A percentile compares a stretch with the other conserved stretches of the same genome.
Evolutionary conservation across 2,329 filamentous ascomycete species (phyloP).

Genomic region (Orbilia quercus): DNA sequence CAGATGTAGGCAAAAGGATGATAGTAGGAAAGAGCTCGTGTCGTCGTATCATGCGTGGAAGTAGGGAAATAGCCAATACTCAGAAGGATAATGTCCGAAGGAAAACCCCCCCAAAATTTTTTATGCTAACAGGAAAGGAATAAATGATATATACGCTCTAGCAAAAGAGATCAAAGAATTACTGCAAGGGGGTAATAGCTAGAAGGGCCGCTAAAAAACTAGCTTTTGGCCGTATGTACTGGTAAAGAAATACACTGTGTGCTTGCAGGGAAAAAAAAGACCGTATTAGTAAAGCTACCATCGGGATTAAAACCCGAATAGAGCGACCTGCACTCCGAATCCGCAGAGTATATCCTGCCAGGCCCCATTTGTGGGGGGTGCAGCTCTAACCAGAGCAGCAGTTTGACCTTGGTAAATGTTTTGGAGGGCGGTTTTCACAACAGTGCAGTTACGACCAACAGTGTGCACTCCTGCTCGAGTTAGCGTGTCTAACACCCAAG

Average conservation of each 20-base stretch:
- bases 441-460: constrained; percentile 49
- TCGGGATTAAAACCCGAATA: constrained; percentile 53
- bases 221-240: no score
- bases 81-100: constrained; percentile 3
- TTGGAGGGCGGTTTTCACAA: constrained; percentile 49
- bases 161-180: constrained; percentile 2
- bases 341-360: constrained; percentile 54
- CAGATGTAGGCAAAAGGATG: constrained; percentile 3
- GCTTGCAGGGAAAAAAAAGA: constrained; percentile 15
- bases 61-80: constrained; percentile 25
- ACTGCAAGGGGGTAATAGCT: no score
- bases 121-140: constrained; percentile 2
- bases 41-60: constrained; percentile 21
- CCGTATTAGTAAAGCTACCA: constrained; percentile 11
- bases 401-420: constrained; percentile 48
- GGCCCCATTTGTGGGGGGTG: constrained; percentile 33
- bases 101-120: neutral
- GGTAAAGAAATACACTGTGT: neutral
- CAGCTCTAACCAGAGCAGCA: constrained; percentile 38
- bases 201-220: no score
- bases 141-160: constrained; percentile 32
- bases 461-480: constrained; percentile 56
- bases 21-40: constrained; percentile 38
- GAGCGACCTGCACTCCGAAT: constrained; percentile 54
- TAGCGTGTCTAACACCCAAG: constrained; percentile 66